phyloP scores from a whole-genome alignment of 2,329 filamentous ascomycete genomes.

The Microcyclospora tardicrescens region DNA sequence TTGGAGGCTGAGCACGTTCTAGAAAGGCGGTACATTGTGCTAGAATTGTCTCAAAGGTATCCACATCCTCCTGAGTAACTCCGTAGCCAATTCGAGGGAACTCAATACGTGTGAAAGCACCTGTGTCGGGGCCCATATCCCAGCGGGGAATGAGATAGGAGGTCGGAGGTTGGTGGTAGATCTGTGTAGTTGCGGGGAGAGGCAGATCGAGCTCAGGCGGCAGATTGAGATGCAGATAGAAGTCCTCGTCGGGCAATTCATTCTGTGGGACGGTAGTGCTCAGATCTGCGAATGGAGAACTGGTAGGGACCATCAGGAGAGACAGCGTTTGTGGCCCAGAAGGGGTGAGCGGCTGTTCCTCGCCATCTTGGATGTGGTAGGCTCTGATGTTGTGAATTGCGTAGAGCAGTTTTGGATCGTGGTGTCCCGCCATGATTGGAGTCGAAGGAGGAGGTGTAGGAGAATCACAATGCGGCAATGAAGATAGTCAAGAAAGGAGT shows the following conservation, averaged over 20 bases:
- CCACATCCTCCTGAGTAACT: conserved; percentile 77
- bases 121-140: conserved; percentile 78
- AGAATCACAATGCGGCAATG: not conserved
- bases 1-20: conserved; percentile 59
- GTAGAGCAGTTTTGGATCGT: conserved; percentile 44
- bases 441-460: not conserved
- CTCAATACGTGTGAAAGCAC: conserved; percentile 85
- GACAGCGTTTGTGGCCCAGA: conserved; percentile 84
- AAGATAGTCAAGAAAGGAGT: not conserved
- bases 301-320: conserved; percentile 88
- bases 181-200: conserved; percentile 86
- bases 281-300: conserved; percentile 50
- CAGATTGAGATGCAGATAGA: conserved; percentile 90
- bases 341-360: conserved; percentile 68
- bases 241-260: conserved; percentile 63
- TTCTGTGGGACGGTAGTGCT: conserved; percentile 45
- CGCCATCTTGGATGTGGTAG: conserved; percentile 80
- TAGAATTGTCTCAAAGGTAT: conserved; percentile 94
- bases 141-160: conserved; percentile 93
- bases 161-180: conserved; percentile 85
- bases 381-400: conserved; percentile 72
- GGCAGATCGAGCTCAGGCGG: conserved; percentile 90
- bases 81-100: conserved; percentile 64
- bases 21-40: conserved; percentile 96
- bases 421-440: conserved; percentile 35